Conservation (phyloP, 176 grass and related monocot species). For the Coix lacrymajobi region DNA sequence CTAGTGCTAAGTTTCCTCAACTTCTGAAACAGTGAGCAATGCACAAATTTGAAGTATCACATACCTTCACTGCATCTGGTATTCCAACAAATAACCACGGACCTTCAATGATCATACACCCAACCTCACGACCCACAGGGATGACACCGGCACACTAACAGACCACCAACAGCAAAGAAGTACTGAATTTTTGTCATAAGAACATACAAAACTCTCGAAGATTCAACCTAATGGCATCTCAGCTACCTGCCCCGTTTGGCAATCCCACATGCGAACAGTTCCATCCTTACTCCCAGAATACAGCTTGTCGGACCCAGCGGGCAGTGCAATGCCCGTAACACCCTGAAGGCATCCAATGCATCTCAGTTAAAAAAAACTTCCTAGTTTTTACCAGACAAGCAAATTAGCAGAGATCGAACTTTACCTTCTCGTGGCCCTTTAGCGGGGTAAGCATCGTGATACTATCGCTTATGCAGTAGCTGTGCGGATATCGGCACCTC, state of each 20-base stretch:
- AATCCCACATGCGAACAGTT: constrained; percentile 85
- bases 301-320: constrained; percentile 84
- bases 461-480: constrained; percentile 63
- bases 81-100: constrained; percentile 87
- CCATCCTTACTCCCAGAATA: constrained; percentile 92
- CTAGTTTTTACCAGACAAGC: neutral
- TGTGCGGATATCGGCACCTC: constrained; percentile 62
- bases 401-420: neutral
- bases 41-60: neutral
- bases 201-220: constrained; percentile 13
- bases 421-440: constrained; percentile 79
- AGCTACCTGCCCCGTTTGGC: constrained; percentile 90
- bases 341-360: constrained; percentile 38
- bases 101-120: constrained; percentile 96
- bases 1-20: neutral
- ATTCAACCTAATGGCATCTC: constrained; percentile 21
- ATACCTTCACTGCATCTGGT: constrained; percentile 80
- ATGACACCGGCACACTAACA: constrained; percentile 60
- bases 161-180: constrained; percentile 37
- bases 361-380: neutral
- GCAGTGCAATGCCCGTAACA: constrained; percentile 65
- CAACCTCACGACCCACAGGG: constrained; percentile 67
- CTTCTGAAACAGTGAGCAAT: neutral
- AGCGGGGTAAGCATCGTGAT: constrained; percentile 69
- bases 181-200: constrained; percentile 21